Base-by-base conservation (phyloP, 352 stramenopile species). In the Phytophthora nicotianae region DNA sequence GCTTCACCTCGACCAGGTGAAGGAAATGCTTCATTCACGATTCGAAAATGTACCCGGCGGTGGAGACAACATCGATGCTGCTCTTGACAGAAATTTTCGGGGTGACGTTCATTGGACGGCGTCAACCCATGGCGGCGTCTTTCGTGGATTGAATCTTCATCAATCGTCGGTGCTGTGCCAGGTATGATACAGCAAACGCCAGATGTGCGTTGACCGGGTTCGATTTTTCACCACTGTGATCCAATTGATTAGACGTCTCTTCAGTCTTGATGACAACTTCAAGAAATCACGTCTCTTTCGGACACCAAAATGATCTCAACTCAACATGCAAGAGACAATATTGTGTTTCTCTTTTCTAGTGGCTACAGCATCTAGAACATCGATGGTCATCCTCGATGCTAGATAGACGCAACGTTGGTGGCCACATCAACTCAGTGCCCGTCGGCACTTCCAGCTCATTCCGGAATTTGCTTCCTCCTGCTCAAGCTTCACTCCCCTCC, bases 401-500 rank as follows among this genome's bases (percentile, higher is more conserved):
- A 38, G 32, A 38, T 38, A 38, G 32, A 38, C 32, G 32, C 32
- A 17, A 38, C 32, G 2, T 38, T 38, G 32, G 4, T 38, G 32
- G n/a, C 26, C 38, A n/a, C n/a, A n/a, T n/a, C n/a, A 40, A 45
- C 4, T 50, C 33, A 5, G 33, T 20, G 26, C 26, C n/a, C n/a
- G n/a, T 35, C 17, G 10, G 40, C 50, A 21, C 52, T 26, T 24
- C 24, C 27, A 23, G 58, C 26, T 72, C 62, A 75, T 70, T 72
- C 61, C 41, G 42, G 51, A 57, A 75, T 70, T 70, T 26, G 10
- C 58, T 63, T 69, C 58, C 53, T 64, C 58, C 46, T n/a, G 21
- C 45, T 63, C 60, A 67, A 65, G 38, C 40, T 21, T 37, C 24
- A 57, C 56, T 37, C 7, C 24, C 24, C 24, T 7, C 13, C 20